Evolutionary conservation across 2,329 filamentous ascomycete species (phyloP), one percentile per base, ranked within the genome.

Genomic region (Trichoderma breve): DNA sequence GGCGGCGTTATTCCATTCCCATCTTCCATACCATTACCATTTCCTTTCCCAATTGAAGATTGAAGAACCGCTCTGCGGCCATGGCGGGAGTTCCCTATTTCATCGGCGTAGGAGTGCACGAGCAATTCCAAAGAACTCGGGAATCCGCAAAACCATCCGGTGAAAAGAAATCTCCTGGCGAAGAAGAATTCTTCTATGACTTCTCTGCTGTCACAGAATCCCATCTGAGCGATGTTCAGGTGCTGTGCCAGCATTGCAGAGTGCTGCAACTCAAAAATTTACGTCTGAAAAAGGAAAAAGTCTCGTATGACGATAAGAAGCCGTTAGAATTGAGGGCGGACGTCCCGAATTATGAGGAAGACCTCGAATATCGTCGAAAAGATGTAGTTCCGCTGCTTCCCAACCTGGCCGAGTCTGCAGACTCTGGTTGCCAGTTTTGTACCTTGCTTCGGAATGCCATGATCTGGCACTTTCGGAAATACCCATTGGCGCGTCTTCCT

Each of bases 391-490:
- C 64, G 6, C 26, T 34, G 2, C 64, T 67, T 21, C 64, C 64
- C 15, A 11, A 4, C 3, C 24, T 67, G 64, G 47, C 21, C 3
- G 51, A 67, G 2, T 67, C 64, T 26, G 64, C 64, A 7, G 21
- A 30, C 3, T 18, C 47, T 57, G 32, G 64, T 0, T 67, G 64
- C 4, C 32, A 32, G 1, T 67, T 67, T 9, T 67, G 64, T 34
- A 24, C 15, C 18, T 26, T 67, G 51, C 47, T 67, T n/a, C 47
- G 64, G n/a, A 67, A 67, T 39, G 64, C 64, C 24, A 28, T 67
- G 6, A 57, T 67, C 21, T 32, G 18, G 64, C 64, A 67, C 24
- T 67, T 57, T 24, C 32, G 24, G 24, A 18, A 14, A 26, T 57
- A 67, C 6, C 32, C 6, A 1, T 39, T 67, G 14, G 24, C 18